Evolutionary conservation across 495 filamentous ascomycete species (phyloP).

Genomic region (Daldinia grandis): DNA sequence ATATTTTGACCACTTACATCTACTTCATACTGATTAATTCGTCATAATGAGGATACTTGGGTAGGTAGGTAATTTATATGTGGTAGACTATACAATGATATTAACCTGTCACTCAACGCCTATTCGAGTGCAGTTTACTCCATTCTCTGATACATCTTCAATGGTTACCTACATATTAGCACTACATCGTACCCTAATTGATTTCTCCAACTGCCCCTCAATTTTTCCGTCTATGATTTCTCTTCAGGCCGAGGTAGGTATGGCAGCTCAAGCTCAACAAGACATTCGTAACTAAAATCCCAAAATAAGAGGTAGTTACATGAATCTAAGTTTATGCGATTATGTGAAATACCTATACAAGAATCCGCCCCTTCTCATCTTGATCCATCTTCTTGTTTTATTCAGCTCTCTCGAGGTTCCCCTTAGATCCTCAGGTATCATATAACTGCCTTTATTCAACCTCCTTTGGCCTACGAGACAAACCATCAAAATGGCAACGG

Average conservation of each 20-base stretch:
- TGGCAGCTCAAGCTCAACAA: conserved; percentile 16
- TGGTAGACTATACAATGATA: too few species aligned
- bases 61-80: too few species aligned
- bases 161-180: not conserved
- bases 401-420: not conserved
- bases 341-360: conserved; percentile 11
- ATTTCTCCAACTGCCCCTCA: conserved; percentile 48
- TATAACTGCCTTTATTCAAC: not conserved
- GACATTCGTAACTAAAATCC: not conserved
- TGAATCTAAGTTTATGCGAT: not conserved
- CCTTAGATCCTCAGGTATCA: not conserved
- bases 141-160: too few species aligned
- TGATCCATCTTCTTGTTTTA: not conserved
- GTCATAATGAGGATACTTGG: too few species aligned
- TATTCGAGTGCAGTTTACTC: too few species aligned
- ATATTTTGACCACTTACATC: too few species aligned
- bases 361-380: not conserved
- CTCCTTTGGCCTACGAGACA: not conserved
- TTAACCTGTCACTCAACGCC: too few species aligned
- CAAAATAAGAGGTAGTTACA: not conserved
- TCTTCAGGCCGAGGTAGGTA: conserved; percentile 20
- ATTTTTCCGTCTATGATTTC: conserved; percentile 45
- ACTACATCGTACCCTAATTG: not conserved
- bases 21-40: too few species aligned
- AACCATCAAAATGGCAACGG: conserved; percentile 27